Base-by-base conservation (phyloP, 2,329 filamentous ascomycete genomes). In the Spiromastix sp. region DNA sequence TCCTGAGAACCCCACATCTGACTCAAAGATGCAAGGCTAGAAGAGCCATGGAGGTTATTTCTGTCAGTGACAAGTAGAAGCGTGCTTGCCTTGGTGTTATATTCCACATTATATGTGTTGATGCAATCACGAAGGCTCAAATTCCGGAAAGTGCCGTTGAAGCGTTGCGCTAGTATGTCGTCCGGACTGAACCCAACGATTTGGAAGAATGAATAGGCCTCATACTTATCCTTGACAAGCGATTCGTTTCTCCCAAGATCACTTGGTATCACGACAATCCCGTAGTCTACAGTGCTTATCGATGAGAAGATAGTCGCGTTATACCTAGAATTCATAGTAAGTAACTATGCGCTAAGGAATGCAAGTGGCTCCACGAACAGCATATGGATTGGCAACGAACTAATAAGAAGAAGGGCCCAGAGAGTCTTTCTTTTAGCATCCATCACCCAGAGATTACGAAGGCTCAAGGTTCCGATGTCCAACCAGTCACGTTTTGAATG, bases 401-500 rank as follows among this genome's bases (percentile, higher is more conserved):
- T 36, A 28, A 39, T 2, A 2, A 34, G 11, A 16, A 36, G 35
- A 8, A 33, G 16, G 2, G 35, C 9, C 39, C 42, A 47, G 4
- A 48, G 17, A 10, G 26, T 8, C n/a, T 19, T 26, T 19, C 38
- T 17, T 24, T 17, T 34, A 7, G n/a, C 12, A 4, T 28, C 31
- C 3, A 41, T 28, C 17, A 39, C 17, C 3, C 26, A 13, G 9
- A 56, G 30, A 31, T 59, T 58, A 5, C 49, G 35, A 5, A 48
- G 19, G 28, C 48, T 57, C 1, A 44, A 44, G 2, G 53, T 39
- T 2, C 56, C 50, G 27, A 56, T 52, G 39, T 52, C 48, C 5
- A 62, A 44, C 48, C 48, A 58, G 16, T 39, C 40, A 8, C 45
- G 33, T 20, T 46, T 42, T 2, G 30, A 30, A 40, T 61, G 57